Percentiles rank a stretch among this genome's conserved stretches.
phyloP scores from a whole-genome alignment of 306 rosid species.

The Senna tora region DNA sequence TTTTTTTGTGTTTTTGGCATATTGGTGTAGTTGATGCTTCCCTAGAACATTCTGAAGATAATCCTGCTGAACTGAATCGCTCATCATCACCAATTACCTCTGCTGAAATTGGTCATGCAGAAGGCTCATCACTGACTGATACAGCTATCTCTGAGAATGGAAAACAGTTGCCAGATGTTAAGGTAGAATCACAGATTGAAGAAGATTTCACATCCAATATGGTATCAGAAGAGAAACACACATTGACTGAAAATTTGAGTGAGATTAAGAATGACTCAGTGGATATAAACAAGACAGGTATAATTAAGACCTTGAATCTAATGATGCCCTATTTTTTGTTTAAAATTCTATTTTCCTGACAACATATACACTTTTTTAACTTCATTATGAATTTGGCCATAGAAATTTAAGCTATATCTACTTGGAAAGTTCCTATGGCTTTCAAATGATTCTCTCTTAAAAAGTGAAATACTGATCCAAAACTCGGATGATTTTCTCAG shows the following conservation, averaged over 20 bases:
- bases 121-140: slow-evolving; percentile 15
- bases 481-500: slow-evolving; percentile 28
- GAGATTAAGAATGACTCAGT: slow-evolving; percentile 23
- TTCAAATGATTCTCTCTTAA: no score
- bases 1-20: no score
- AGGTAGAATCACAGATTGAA: slow-evolving; percentile 1
- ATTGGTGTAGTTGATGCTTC: slow-evolving; percentile 29
- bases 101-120: slow-evolving; percentile 15
- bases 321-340: background rate
- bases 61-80: slow-evolving; percentile 13
- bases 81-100: slow-evolving; percentile 24
- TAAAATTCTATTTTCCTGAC: background rate
- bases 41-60: slow-evolving; percentile 27
- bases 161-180: background rate
- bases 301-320: slow-evolving; percentile 12
- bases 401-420: no score
- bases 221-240: background rate
- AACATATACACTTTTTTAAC: background rate
- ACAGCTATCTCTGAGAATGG: slow-evolving; percentile 6
- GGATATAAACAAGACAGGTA: slow-evolving; percentile 30
- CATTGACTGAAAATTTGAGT: no score
- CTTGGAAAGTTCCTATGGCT: no score
- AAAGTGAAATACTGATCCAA: no score
- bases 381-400: no score
- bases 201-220: slow-evolving; percentile 8